Base-by-base conservation (phyloP, 2,329 filamentous ascomycete species). In the Nigrograna mackinnonii region DNA sequence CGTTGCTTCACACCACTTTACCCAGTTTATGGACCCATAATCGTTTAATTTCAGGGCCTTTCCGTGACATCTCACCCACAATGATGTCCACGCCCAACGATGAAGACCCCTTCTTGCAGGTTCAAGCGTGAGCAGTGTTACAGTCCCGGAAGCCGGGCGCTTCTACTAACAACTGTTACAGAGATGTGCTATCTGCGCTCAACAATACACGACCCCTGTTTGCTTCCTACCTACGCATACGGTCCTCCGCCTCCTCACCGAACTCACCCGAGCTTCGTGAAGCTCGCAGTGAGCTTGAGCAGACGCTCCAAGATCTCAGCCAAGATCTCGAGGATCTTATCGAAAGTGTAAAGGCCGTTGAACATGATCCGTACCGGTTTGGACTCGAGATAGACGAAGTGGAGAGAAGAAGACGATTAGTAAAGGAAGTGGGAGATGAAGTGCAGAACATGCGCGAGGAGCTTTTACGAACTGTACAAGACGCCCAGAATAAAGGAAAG, bases 221-320 rank as follows among this genome's bases (percentile, higher is more conserved):
- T 78, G 85, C 88, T 51, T 96, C 91, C 13, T 99, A 96, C 76
- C 82, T 96, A 32, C 92, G 94, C 64, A 99, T 99, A 73, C 89
- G 91, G 63, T 94, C 91, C 34, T 85, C 95, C 19, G 82, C 85
- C 45, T 85, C 85, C 30, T 80, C 82, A 6, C 73, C 85, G 12
- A 77, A 78, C 32, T 91, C 89, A 14, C 65, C 65, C 28, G 82
- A 86, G 66, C 79, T 85, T 14, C 69, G 76, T 33, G 82, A 85
- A 72, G 78, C 83, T 4, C 80, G 82, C 43, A 67, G 70, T 32
- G 94, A 99, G 67, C 89, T 99, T 46, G 82, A 88, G 62, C 84
- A 86, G 39, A 92, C 86, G 18, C 81, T 94, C 42, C 75, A 78
- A 35, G 77, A 86, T 19, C 83, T 94, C 21, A 83, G 80, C 65